Percentiles rank a stretch among this genome's conserved stretches.
These are phyloP conservation scores for Taphrina flavorubra DNA, from an alignment of 1,139 yeast genomes.

Conservation along the genomic window DNA sequence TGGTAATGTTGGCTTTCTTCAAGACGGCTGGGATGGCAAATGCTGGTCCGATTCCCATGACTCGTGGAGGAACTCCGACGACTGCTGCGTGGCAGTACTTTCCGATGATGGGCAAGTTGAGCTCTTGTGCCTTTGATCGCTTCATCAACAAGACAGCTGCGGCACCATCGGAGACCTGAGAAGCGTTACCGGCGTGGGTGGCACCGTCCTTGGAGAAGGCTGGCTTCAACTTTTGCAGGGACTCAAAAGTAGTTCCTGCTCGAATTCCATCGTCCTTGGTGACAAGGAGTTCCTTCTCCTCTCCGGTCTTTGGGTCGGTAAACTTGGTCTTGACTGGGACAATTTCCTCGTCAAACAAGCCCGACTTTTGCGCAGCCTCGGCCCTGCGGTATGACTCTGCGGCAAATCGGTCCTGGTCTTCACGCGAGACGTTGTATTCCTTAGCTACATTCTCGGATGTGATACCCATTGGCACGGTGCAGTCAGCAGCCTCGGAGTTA, in stretches of 20 bases:
- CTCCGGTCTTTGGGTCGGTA: conserved; percentile 53
- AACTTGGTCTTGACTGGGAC: conserved; percentile 57
- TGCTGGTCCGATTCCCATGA: conserved; percentile 98
- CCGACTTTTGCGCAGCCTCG: conserved; percentile 52
- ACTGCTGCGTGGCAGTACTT: conserved; percentile 76
- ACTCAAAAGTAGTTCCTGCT: conserved; percentile 77
- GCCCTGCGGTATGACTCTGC: conserved; percentile 55
- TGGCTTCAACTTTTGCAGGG: conserved; percentile 75
- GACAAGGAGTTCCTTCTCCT: conserved; percentile 59
- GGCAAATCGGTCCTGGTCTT: conserved; percentile 55
- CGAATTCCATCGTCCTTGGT: conserved; percentile 91
- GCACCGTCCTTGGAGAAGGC: conserved; percentile 80
- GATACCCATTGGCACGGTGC: conserved; percentile 55
- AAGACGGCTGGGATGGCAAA: conserved; percentile 86
- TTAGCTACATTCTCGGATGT: conserved; percentile 54
- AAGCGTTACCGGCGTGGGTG: conserved; percentile 91
- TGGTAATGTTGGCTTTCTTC: conserved; percentile 65
- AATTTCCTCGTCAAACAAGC: conserved; percentile 55
- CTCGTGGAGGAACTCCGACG: conserved; percentile 94
- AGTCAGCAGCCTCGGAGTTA: conserved; percentile 55
- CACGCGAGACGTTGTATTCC: conserved; percentile 50
- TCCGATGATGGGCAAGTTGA: conserved; percentile 70
- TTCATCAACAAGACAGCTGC: conserved; percentile 86
- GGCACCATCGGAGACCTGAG: conserved; percentile 95
- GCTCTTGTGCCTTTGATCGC: conserved; percentile 81